Evolutionary conservation across 192 early-diverging fungal genomes (phyloP), one percentile per base, ranked within the genome.

Genomic region (Diversispora eburnea): DNA sequence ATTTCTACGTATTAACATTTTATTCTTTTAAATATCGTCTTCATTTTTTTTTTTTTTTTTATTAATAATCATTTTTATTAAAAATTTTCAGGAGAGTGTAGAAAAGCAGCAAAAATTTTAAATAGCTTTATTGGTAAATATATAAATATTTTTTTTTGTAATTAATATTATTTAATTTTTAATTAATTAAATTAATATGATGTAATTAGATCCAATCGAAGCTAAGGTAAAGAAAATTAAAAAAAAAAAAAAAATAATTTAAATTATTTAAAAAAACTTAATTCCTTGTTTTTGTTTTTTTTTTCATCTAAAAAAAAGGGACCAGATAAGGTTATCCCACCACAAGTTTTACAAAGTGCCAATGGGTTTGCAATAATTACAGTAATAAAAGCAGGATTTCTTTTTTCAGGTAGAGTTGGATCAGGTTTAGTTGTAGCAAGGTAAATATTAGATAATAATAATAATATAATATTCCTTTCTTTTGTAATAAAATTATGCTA

Each of bases 351-450:
- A 10, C 79, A 76, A 63, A 88, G 90, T 62, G 91, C 91, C 33
- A 90, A 91, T 77, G 94, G 94, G 7, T 81, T 95, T 13, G 94
- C 94, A 33, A 89, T 95, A 22, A 75, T 93, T 74, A 89, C 90
- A 0, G 94, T 95, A n/a, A 74, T 94, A 72, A 95, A 95, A 77
- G 94, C 88, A 55, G 94, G 94, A 0, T 95, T 93, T 71, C 73
- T 92, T 13, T 92, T 91, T 86, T 91, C 92, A 7, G 92, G 91
- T 15, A 84, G 92, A 25, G 82, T 85, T 54, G 94, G 94, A 10
- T 84, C 89, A 2, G 94, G 94, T 4, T 76, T 95, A 25, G 90
- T 93, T n/a, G 86, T 95, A 63, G 89, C 94, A 49, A 83, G 85
- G 67, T 78, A 72, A 33, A 33, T 0, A 33, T 33, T 33, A 33